phyloP scores from a whole-genome alignment of 805 yeast genomes.

The fission yeast (Schizosaccharomyces pombe) region DNA sequence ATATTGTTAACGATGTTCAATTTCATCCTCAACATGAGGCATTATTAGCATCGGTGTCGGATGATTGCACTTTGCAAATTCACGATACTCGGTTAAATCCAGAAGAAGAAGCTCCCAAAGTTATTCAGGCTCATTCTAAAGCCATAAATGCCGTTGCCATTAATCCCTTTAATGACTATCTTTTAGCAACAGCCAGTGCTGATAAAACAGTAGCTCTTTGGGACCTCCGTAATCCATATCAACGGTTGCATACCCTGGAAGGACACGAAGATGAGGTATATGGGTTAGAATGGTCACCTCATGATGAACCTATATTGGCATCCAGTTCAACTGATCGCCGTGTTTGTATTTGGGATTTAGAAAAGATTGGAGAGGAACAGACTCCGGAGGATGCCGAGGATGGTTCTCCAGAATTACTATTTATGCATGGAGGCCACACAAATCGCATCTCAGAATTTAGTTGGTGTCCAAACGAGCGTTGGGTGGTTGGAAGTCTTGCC shows the following conservation, averaged over 20 bases:
- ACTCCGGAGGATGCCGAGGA: slow-evolving; percentile 31
- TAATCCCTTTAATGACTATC: slow-evolving; percentile 28
- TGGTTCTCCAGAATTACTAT: slow-evolving; percentile 53
- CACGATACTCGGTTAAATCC: slow-evolving; percentile 30
- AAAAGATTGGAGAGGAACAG: slow-evolving; percentile 28
- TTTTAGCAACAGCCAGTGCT: slow-evolving; percentile 56
- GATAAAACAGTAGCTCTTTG: slow-evolving; percentile 52
- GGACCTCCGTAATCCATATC: slow-evolving; percentile 42
- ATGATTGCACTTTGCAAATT: slow-evolving; percentile 37
- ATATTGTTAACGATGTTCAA: slow-evolving; percentile 43
- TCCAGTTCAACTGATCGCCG: slow-evolving; percentile 46
- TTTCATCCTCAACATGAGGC: slow-evolving; percentile 25
- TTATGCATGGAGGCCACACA: slow-evolving; percentile 76
- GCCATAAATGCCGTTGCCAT: slow-evolving; percentile 49
- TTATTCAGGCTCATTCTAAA: slow-evolving; percentile 29
- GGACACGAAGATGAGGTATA: slow-evolving; percentile 41
- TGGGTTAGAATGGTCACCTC: slow-evolving; percentile 31
- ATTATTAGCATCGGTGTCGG: slow-evolving; percentile 48
- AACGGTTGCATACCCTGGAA: slow-evolving; percentile 37
- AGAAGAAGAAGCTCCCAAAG: slow-evolving; percentile 16
- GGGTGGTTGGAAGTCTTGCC: slow-evolving; percentile 42
- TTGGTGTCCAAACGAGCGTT: slow-evolving; percentile 31
- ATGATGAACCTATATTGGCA: slow-evolving; percentile 28
- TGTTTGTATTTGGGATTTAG: slow-evolving; percentile 53
- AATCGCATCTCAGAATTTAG: slow-evolving; percentile 40